phyloP scores from a whole-genome alignment of 495 filamentous ascomycete genomes.

The Ramalina peruviana region DNA sequence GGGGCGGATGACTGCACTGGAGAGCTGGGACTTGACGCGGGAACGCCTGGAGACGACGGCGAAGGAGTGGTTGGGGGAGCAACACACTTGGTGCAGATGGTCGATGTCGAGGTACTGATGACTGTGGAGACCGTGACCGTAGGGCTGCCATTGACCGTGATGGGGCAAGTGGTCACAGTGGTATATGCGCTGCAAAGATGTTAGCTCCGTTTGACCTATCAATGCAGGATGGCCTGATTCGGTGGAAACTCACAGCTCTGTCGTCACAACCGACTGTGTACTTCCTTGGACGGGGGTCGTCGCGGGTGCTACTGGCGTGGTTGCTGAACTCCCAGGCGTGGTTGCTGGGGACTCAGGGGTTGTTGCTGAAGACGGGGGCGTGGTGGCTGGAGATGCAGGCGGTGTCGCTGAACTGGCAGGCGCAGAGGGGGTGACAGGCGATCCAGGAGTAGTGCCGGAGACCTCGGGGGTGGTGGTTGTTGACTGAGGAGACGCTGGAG shows the following conservation, averaged over 20 bases:
- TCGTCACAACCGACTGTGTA: conserved; percentile 18
- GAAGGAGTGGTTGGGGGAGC: conserved; percentile 15
- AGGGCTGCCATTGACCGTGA: conserved; percentile 26
- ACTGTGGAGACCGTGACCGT: conserved; percentile 24
- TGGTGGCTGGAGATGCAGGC: neutral
- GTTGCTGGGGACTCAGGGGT: conserved; percentile 5
- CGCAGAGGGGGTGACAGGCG: conserved; percentile 2
- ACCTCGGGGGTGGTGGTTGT: neutral
- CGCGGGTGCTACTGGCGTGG: conserved; percentile 11
- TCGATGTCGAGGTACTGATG: conserved; percentile 26
- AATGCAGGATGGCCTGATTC: too few species aligned
- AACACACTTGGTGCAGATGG: conserved; percentile 25
- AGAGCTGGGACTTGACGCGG: conserved; percentile 3
- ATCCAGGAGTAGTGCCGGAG: conserved; percentile 1
- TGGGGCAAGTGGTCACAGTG: conserved; percentile 30
- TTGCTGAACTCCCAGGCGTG: neutral
- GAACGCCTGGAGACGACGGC: conserved; percentile 10
- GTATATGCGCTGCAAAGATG: conserved; percentile 17
- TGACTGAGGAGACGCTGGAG: conserved; percentile 4
- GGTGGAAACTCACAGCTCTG: conserved; percentile 12
- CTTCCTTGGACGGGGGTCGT: conserved; percentile 6
- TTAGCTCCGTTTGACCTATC: neutral
- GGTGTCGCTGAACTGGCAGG: neutral
- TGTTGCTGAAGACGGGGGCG: neutral
- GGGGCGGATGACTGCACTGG: neutral